phyloP scores from a whole-genome alignment of 2,329 filamentous ascomycete species.

The Exutisphaerella laricina region DNA sequence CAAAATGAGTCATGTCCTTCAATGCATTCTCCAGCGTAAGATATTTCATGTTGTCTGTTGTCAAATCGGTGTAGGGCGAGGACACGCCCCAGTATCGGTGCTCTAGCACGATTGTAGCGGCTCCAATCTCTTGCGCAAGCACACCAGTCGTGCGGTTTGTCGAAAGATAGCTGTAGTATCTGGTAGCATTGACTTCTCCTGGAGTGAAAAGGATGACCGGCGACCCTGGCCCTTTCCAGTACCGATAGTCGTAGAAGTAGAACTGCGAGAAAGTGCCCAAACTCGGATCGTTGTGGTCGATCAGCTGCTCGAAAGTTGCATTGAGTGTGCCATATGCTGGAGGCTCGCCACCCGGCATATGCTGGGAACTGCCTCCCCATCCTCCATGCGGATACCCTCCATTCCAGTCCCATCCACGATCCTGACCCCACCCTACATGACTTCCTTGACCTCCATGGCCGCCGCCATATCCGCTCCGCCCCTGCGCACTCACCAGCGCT shows the following conservation, averaged over 20 bases:
- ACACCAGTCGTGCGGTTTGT: constrained; percentile 47
- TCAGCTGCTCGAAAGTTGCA: constrained; percentile 49
- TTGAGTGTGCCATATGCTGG: constrained; percentile 14
- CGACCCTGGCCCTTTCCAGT: constrained; percentile 50
- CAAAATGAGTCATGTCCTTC: constrained; percentile 51
- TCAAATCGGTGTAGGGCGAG: constrained; percentile 47
- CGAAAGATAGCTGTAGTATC: constrained; percentile 48
- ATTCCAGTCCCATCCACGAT: constrained; percentile 13
- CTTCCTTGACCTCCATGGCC: constrained; percentile 5
- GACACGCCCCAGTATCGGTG: constrained; percentile 57
- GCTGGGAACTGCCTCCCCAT: constrained; percentile 4
- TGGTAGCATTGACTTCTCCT: constrained; percentile 46
- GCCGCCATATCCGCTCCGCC: constrained; percentile 5
- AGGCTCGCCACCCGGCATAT: constrained; percentile 9
- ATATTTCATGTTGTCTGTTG: constrained; percentile 50
- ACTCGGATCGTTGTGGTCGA: constrained; percentile 54
- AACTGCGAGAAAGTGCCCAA: constrained; percentile 52
- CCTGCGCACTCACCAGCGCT: constrained; percentile 3
- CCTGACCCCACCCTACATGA: background rate
- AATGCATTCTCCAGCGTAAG: constrained; percentile 52
- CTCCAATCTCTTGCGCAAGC: constrained; percentile 49
- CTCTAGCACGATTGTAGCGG: constrained; percentile 52
- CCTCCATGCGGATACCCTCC: constrained; percentile 12
- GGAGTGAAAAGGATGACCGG: constrained; percentile 43
- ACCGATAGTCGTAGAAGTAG: constrained; percentile 49